Base-by-base conservation (phyloP, 2,329 filamentous ascomycete genomes). In the Rhynchosporium secalis region DNA sequence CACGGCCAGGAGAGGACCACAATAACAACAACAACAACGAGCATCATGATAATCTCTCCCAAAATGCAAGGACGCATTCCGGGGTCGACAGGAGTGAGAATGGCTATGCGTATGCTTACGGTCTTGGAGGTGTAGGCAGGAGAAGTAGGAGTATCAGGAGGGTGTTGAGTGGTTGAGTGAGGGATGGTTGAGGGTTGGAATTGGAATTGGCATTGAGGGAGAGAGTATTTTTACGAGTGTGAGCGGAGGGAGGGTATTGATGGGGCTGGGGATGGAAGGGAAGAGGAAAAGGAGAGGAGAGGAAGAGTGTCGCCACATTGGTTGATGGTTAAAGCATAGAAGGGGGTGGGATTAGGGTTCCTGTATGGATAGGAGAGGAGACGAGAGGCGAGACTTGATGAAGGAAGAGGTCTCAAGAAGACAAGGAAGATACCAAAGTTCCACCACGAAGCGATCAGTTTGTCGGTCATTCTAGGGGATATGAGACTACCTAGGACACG, bases 21-120 rank as follows among this genome's bases (percentile, higher is more conserved):
- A 7, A 54, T 20, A 28, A 36, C 38, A 13, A 33, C 20, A 20
- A 20, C 20, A 20, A 20, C 20, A 20, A 1, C 20, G 33, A 28
- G 51, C 40, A 4, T 15, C 51, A 6, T 40, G 51, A 29, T 13
- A 28, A 3, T 33, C 33, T 20, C 20, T 20, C 20, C 20, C 20
- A 20, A 20, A 20, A 20, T 1, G 20, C 1, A n/a, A 54, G 51
- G 20, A 54, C 38, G 33, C n/a, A n/a, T 13, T 54, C 51, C 1
- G 13, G 7, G 2, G 51, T 54, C 3, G 51, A 36, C 4, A 28
- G 51, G 26, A 54, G 20, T 20, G 51, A 54, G 9, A 41, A 54
- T 29, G 38, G 51, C 36, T 54, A 54, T 20, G 51, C 51, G 2
- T 54, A 41, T 15, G 51, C 51, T 2, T 54, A 54, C 12, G 51